Evolutionary conservation across 2,329 filamentous ascomycete species (phyloP).

Genomic region (Diaporthe caulivora): DNA sequence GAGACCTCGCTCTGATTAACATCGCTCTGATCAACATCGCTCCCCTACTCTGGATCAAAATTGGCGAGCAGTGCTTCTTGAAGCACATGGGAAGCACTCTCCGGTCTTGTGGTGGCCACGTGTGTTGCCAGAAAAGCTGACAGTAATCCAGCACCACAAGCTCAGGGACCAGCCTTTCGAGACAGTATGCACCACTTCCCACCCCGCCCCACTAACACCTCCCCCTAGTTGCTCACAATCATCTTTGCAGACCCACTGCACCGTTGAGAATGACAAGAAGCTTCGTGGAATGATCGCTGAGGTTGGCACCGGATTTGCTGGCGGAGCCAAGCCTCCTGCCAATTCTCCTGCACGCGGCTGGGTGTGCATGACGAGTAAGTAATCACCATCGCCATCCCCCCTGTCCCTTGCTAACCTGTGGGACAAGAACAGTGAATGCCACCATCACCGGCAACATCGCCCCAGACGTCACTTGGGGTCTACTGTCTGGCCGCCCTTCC

Average conservation of each 20-base stretch:
- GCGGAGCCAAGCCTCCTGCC: neutral
- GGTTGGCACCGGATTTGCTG: neutral
- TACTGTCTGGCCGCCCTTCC: slow-evolving; percentile 12
- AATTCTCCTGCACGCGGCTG: neutral
- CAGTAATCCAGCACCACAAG: slow-evolving; percentile 10
- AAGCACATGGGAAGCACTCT: neutral
- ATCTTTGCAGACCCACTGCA: slow-evolving; percentile 12
- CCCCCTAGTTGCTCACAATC: neutral
- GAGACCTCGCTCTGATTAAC: slow-evolving; percentile 30
- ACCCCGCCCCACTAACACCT: rapidly evolving
- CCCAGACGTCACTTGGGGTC: neutral
- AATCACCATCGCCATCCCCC: neutral
- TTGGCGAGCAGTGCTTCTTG: slow-evolving; percentile 4
- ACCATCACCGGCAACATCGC: neutral
- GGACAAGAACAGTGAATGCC: slow-evolving; percentile 6
- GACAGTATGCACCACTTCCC: neutral
- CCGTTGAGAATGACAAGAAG: slow-evolving; percentile 25
- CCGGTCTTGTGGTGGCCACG: rapidly evolving
- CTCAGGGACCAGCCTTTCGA: neutral
- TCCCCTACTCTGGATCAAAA: slow-evolving; percentile 8
- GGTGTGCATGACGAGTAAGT: slow-evolving; percentile 19
- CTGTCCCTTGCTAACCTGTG: neutral
- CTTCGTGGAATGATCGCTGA: slow-evolving; percentile 15
- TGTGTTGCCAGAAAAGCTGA: neutral
- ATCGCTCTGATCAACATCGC: neutral